Evolutionary conservation across 768 basidiomycete genomes (phyloP).

Genomic region (Tubosaeta sp.): DNA sequence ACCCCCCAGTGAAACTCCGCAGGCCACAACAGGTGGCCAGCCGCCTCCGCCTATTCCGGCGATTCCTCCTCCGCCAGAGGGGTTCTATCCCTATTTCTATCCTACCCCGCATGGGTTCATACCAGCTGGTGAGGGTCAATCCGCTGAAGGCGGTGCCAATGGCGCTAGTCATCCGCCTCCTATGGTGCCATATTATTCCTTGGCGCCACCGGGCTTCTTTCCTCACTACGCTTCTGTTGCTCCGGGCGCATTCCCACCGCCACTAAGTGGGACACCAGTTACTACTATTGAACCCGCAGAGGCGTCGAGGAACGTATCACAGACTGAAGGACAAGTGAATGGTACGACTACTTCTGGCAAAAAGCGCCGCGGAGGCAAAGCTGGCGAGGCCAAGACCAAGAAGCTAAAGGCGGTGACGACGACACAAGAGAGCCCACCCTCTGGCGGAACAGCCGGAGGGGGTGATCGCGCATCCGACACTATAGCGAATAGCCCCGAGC

Average conservation of each 20-base stretch:
- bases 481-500: slow-evolving; percentile 21
- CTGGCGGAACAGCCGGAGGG: slow-evolving; percentile 24
- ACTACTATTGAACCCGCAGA: slow-evolving; percentile 26
- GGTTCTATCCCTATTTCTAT: slow-evolving; percentile 42
- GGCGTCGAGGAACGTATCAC: slow-evolving; percentile 15
- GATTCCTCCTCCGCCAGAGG: slow-evolving; percentile 34
- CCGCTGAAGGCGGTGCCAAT: slow-evolving; percentile 30
- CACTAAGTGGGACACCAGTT: slow-evolving; percentile 22
- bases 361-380: slow-evolving; percentile 31
- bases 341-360: slow-evolving; percentile 18
- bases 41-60: slow-evolving; percentile 25
- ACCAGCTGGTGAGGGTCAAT: slow-evolving; percentile 34
- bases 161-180: slow-evolving; percentile 28
- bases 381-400: slow-evolving; percentile 28
- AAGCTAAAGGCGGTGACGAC: slow-evolving; percentile 25
- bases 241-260: slow-evolving; percentile 31
- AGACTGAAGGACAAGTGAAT: slow-evolving; percentile 15
- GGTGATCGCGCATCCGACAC: slow-evolving; percentile 26
- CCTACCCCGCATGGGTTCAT: slow-evolving; percentile 40
- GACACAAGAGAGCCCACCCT: slow-evolving; percentile 14
- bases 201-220: slow-evolving; percentile 40
- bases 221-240: slow-evolving; percentile 31
- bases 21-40: slow-evolving; percentile 11
- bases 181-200: slow-evolving; percentile 33
- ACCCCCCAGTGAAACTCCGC: slow-evolving; percentile 19